Evolutionary conservation across 805 yeast species (phyloP).

Genomic region (Yamadazyma tumulicola): DNA sequence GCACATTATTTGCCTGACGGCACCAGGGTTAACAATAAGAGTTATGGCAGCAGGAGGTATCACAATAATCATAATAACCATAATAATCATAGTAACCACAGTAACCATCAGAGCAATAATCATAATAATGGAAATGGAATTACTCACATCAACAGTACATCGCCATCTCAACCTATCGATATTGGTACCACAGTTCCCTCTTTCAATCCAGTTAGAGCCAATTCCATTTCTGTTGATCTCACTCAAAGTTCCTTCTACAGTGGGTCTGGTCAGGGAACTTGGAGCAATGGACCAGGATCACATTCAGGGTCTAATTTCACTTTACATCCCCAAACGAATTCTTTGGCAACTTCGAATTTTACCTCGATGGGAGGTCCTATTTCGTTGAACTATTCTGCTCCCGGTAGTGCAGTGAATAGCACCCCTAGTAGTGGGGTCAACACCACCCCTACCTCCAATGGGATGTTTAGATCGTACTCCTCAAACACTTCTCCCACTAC

Average conservation of each 20-base stretch:
- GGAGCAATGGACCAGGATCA: too few relatives aligned
- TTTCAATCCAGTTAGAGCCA: too few relatives aligned
- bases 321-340: slow-evolving; percentile 3
- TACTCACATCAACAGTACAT: background rate
- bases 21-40: slow-evolving; percentile 60
- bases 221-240: too few relatives aligned
- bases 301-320: background rate
- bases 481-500: slow-evolving; percentile 12
- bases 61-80: slow-evolving; percentile 1
- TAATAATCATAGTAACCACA: background rate
- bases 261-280: too few relatives aligned
- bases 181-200: slow-evolving; percentile 1
- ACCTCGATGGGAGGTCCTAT: background rate
- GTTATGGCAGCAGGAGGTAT: slow-evolving; percentile 3
- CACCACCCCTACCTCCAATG: slow-evolving; percentile 2
- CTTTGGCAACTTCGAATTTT: slow-evolving; percentile 1
- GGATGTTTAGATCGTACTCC: slow-evolving; percentile 12
- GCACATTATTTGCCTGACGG: slow-evolving; percentile 92
- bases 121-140: too few relatives aligned
- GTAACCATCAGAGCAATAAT: too few relatives aligned
- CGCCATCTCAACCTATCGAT: background rate
- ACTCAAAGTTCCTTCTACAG: too few relatives aligned
- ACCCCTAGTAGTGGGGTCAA: too few relatives aligned
- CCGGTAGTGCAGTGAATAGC: background rate
- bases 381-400: slow-evolving; percentile 1